These are phyloP conservation scores for Mimosa bimucronata DNA, from an alignment of 306 rosid species.

Conservation along the genomic window DNA sequence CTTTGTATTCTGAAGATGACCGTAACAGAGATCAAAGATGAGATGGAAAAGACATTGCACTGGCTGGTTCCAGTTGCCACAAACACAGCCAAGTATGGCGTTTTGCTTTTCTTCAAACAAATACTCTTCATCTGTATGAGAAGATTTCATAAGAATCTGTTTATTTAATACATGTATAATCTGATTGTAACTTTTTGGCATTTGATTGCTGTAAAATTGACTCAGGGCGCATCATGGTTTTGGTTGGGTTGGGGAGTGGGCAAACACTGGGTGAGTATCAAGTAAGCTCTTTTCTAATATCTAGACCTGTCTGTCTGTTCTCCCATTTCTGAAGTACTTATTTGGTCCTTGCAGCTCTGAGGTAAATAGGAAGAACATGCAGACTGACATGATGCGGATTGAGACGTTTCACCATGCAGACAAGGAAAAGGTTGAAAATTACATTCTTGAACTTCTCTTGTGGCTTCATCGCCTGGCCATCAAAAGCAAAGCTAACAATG, in stretches of 20 bases:
- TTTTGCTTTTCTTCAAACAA: conserved; percentile 19
- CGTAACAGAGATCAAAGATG: conserved; percentile 66
- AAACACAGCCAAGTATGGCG: conserved; percentile 85
- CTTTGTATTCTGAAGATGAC: conserved; percentile 59
- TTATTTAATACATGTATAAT: conserved; percentile 7
- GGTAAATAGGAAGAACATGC: conserved; percentile 54
- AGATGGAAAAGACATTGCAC: conserved; percentile 83
- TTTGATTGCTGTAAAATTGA: conserved; percentile 43
- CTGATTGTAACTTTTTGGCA: conserved; percentile 38
- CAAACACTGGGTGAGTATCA: conserved; percentile 72
- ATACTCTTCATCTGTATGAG: neutral
- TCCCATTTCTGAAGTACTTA: conserved; percentile 10
- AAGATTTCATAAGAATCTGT: conserved; percentile 20
- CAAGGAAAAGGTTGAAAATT: conserved; percentile 69
- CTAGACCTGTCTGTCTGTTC: neutral
- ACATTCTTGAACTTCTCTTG: conserved; percentile 64
- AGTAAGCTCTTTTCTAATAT: conserved; percentile 3
- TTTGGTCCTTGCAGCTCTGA: conserved; percentile 59
- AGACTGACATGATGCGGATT: conserved; percentile 61
- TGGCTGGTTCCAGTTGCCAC: conserved; percentile 90
- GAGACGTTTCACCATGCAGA: conserved; percentile 90
- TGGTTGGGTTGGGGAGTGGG: conserved; percentile 99
- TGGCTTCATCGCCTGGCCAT: conserved; percentile 81
- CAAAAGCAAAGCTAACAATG: conserved; percentile 47
- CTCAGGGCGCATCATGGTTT: conserved; percentile 91